These are phyloP conservation scores for Rhododendron simsii DNA, from an alignment of 148 eudicot species.

Conservation along the genomic window DNA sequence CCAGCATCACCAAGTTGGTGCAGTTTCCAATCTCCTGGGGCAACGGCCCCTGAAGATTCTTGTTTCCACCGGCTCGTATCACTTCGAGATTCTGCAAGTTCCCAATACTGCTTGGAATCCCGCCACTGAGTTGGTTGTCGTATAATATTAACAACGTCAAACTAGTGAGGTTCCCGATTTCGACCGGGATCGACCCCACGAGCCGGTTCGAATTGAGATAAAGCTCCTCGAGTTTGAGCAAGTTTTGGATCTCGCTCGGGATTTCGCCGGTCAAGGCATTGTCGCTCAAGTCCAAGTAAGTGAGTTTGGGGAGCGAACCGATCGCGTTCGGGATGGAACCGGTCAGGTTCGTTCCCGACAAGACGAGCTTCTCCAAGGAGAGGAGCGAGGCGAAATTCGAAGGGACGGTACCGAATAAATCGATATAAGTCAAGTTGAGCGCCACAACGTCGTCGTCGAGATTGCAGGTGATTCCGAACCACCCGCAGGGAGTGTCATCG, in stretches of 20 bases:
- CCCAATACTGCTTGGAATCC: slow-evolving; percentile 66
- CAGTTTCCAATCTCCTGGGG: slow-evolving; percentile 80
- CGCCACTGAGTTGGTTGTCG: slow-evolving; percentile 80
- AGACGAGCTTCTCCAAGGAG: slow-evolving; percentile 41
- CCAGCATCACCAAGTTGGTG: slow-evolving; percentile 52
- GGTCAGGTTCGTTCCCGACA: slow-evolving; percentile 65
- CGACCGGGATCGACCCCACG: slow-evolving; percentile 52
- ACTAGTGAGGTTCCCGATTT: slow-evolving; percentile 57
- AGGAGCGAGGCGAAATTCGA: slow-evolving; percentile 42
- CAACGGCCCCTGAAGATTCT: slow-evolving; percentile 63
- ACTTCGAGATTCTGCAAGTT: slow-evolving; percentile 43
- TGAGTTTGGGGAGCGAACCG: slow-evolving; percentile 33
- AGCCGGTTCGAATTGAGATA: slow-evolving; percentile 58
- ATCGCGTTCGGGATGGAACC: slow-evolving; percentile 62
- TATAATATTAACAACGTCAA: slow-evolving; percentile 46
- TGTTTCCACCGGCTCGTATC: slow-evolving; percentile 86
- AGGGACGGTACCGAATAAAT: slow-evolving; percentile 61
- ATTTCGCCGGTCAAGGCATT: slow-evolving; percentile 71
- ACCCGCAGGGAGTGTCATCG: slow-evolving; percentile 53
- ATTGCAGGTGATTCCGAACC: slow-evolving; percentile 75
- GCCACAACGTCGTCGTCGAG: slow-evolving; percentile 45
- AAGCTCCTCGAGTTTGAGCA: slow-evolving; percentile 52
- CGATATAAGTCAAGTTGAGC: slow-evolving; percentile 54
- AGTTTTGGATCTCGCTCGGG: slow-evolving; percentile 46
- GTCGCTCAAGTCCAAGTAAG: slow-evolving; percentile 62